A percentile compares a stretch with the other conserved stretches of the same genome.
Evolutionary conservation across 2,329 filamentous ascomycete species (phyloP).

Genomic region (Alternaria tenuissima): DNA sequence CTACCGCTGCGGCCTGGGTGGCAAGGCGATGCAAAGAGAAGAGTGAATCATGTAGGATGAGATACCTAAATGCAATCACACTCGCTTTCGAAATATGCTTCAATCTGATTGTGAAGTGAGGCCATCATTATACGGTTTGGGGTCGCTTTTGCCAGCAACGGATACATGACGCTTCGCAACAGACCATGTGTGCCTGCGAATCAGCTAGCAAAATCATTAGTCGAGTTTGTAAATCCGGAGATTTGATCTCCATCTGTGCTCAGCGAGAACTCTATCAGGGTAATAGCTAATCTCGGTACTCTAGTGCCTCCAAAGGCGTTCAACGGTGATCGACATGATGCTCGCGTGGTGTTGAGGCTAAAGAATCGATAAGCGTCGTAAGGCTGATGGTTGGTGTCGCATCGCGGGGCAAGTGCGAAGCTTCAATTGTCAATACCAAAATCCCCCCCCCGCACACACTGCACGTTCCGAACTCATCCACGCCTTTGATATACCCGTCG

Average conservation of each 20-base stretch:
- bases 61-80: conserved; percentile 48
- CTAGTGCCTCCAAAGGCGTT: background rate
- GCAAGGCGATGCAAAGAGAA: conserved; percentile 16
- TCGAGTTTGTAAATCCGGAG: conserved; percentile 8
- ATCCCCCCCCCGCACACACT: background rate
- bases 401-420: conserved; percentile 21
- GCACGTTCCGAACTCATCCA: background rate
- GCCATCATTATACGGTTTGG: background rate
- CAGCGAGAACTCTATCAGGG: background rate
- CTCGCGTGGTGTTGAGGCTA: conserved; percentile 24
- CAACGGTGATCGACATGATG: conserved; percentile 21
- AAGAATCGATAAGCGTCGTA: conserved; percentile 25
- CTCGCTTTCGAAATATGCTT: conserved; percentile 34
- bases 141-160: background rate
- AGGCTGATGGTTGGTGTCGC: conserved; percentile 16
- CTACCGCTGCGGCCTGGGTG: conserved; percentile 18
- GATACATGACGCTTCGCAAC: background rate
- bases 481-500: background rate
- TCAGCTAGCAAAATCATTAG: background rate
- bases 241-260: conserved; percentile 11
- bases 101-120: background rate
- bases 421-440: conserved; percentile 7
- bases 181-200: background rate
- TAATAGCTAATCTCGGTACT: conserved; percentile 5
- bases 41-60: conserved; percentile 44